Conservation (phyloP, 768 basidiomycete genomes). For the Termitomyces sp. region DNA sequence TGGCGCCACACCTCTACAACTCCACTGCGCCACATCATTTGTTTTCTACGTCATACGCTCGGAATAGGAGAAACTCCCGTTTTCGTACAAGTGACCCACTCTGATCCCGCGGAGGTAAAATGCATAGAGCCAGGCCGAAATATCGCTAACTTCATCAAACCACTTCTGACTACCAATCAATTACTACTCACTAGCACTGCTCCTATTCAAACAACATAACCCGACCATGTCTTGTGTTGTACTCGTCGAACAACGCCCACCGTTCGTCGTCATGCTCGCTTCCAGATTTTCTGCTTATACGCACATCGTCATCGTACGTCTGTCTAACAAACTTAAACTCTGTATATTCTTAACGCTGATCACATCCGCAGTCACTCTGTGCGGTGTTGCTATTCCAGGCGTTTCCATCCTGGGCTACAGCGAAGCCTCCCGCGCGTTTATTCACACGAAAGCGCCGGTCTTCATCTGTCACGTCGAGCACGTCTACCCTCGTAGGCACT, state of each 20-base stretch:
- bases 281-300: constrained; percentile 1
- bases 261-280: neutral
- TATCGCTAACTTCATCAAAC: neutral
- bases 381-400: neutral
- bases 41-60: neutral
- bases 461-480: neutral
- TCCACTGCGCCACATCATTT: neutral
- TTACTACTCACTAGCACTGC: neutral
- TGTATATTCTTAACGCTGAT: constrained; percentile 3
- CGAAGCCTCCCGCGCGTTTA: neutral
- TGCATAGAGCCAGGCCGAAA: neutral
- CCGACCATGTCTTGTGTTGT: neutral
- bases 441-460: neutral
- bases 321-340: neutral
- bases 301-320: constrained; percentile 2
- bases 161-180: neutral
- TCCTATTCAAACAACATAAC: neutral
- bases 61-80: neutral
- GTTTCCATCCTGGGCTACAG: neutral
- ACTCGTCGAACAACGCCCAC: constrained; percentile 3
- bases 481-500: neutral
- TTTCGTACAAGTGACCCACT: neutral
- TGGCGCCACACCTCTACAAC: neutral
- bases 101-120: neutral
- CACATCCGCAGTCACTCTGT: constrained; percentile 1